Base-by-base conservation (phyloP, 2,329 filamentous ascomycete species). In the Hypoxylon sp. region DNA sequence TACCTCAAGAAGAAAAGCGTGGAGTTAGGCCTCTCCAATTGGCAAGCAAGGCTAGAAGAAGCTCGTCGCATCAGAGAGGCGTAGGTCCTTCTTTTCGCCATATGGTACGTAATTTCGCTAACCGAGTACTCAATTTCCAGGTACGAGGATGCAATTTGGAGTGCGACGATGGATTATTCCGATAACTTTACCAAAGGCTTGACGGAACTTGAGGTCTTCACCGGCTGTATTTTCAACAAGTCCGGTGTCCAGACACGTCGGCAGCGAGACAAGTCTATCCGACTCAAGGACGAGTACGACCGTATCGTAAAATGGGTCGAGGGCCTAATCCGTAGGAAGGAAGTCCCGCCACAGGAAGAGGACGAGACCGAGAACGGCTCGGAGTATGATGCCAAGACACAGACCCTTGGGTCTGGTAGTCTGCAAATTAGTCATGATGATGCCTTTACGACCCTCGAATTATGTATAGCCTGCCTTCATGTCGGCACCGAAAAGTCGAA, bases 161-260 rank as follows among this genome's bases (percentile, higher is more conserved):
- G 75, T 7, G 77, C 78, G n/a, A 85, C 83, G 77, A 75, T 77
- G 60, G 77, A 82, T 2, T 84, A 72, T 49, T 80, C 85, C 0
- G 82, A 86, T 5, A 83, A 85, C 46, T 80, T 84, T 0, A 78
- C 79, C 5, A 75, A 75, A 17, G 76, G 78, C 0, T 76, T 88
- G 6, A 81, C 76, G 0, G 86, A 88, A 71, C 76, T 85, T 0
- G 86, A 88, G 64, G 84, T 86, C 0, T 87, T 87, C 58, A 85
- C 85, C 23, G 86, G 86, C 7, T 82, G 80, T n/a, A 82, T 88
- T n/a, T 75, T 87, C 43, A 87, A 85, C 75, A 84, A 82, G 66
- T 77, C 75, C 0, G 85, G 85, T 0, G 70, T 78, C 0, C 86
- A 86, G 74, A 86, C 82, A 0, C 77, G 78, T 9, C 82, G 84